Evolutionary conservation across 352 stramenopile genomes (phyloP).

Genomic region (Globisporangium paddicum): DNA sequence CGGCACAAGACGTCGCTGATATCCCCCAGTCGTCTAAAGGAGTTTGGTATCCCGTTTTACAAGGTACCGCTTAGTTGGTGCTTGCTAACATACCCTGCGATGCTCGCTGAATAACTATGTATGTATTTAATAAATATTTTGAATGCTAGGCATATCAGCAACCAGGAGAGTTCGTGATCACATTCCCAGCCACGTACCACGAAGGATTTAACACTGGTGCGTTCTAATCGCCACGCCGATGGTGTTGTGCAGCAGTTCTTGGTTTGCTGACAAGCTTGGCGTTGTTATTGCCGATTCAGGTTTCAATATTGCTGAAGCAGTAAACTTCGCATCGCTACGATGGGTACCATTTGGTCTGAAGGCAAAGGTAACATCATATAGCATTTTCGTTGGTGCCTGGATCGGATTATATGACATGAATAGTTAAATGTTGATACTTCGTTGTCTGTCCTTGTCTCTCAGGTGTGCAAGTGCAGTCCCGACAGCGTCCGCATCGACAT

Average conservation of each 20-base stretch:
- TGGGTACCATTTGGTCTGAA: constrained; percentile 80
- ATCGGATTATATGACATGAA: not conserved
- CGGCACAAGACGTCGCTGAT: constrained; percentile 93
- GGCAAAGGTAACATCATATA: constrained; percentile 62
- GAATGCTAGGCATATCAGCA: constrained; percentile 60
- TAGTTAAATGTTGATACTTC: not conserved
- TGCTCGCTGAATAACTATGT: too few species aligned
- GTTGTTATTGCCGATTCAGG: too few species aligned
- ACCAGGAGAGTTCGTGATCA: constrained; percentile 91
- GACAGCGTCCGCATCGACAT: constrained; percentile 86
- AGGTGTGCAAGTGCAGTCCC: constrained; percentile 81
- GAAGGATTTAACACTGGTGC: constrained; percentile 87
- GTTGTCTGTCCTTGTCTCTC: not conserved
- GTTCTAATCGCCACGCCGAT: not conserved
- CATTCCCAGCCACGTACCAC: constrained; percentile 88
- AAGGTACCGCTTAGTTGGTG: constrained; percentile 23
- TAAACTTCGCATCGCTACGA: constrained; percentile 86
- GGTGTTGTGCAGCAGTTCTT: too few species aligned
- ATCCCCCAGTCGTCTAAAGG: constrained; percentile 71
- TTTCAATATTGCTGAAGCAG: constrained; percentile 90
- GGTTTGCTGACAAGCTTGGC: not conserved
- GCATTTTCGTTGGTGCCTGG: too few species aligned
- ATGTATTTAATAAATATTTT: not conserved
- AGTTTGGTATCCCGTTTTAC: constrained; percentile 82
- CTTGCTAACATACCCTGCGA: not conserved